phyloP scores from a whole-genome alignment of 1,284 basidiomycete species.

The Heterobasidion irregulare region DNA sequence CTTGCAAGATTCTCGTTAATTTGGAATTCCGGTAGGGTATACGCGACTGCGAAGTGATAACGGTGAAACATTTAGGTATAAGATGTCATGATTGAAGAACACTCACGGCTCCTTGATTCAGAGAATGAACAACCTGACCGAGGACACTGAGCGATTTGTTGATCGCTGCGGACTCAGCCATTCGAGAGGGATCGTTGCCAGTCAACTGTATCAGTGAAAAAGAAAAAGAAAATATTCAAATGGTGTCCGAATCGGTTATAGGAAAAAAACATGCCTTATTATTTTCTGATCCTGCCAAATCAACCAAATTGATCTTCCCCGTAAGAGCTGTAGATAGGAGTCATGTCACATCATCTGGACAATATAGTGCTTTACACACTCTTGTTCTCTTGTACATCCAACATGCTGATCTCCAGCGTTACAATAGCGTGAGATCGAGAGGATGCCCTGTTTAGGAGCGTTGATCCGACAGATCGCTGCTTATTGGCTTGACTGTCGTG shows the following conservation, averaged over 20 bases:
- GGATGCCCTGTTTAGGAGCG: slow-evolving; percentile 70
- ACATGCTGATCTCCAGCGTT: slow-evolving; percentile 54
- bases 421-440: slow-evolving; percentile 81
- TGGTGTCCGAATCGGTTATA: background rate
- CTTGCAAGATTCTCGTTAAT: slow-evolving; percentile 75
- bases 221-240: no score
- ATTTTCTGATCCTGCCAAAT: slow-evolving; percentile 83
- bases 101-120: slow-evolving; percentile 65
- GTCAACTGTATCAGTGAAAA: slow-evolving; percentile 39
- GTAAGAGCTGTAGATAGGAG: slow-evolving; percentile 32
- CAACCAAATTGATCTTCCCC: slow-evolving; percentile 79
- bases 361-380: slow-evolving; percentile 26
- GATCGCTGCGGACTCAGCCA: slow-evolving; percentile 78
- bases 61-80: background rate
- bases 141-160: slow-evolving; percentile 79
- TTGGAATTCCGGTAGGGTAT: slow-evolving; percentile 84
- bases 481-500: slow-evolving; percentile 36
- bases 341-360: background rate
- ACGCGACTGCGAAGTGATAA: slow-evolving; percentile 36
- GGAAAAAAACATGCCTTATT: slow-evolving; percentile 48
- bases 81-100: background rate
- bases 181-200: slow-evolving; percentile 72
- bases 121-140: slow-evolving; percentile 76
- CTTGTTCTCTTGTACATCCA: slow-evolving; percentile 36
- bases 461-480: slow-evolving; percentile 75